Evolutionary conservation across 2,329 filamentous ascomycete genomes (phyloP), one percentile per base, ranked within the genome.

Genomic region (Fusarium euwallaceae): DNA sequence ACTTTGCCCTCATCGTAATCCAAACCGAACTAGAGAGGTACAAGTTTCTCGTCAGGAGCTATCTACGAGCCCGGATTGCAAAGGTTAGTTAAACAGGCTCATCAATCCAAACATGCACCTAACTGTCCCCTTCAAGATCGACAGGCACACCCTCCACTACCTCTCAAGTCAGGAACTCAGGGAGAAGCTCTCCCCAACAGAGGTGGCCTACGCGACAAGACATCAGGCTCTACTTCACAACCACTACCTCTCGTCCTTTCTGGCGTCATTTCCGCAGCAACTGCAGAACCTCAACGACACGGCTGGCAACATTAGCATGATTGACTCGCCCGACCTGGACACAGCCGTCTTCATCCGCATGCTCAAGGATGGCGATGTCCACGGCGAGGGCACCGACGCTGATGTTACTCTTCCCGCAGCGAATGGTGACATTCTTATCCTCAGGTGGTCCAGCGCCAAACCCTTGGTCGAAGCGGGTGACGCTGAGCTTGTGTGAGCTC

Each of bases 1-100:
- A 98, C 82, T 98, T 99, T 82, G 91, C 92, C 71, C 92, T 98
- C 80, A 98, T 98, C 59, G 93, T 99, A 72, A 92, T 98, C 64
- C 97, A 99, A 86, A 98, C 97, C 8, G 97, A 99, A 85, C 90
- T 99, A 64, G 95, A 98, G 82, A 89, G 97, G 55, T 97, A 94
- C 84, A 98, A 98, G 85, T 99, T 95, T 80, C 88, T 99, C 24
- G 90, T 98, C 20, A 89, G 97, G 70, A 93, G 93, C 74, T 93
- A 96, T 75, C 84, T 99, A 66, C 89, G 97, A 63, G 92, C 94
- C 11, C 89, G 97, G n/a, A 92, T 98, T 67, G 91, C 94, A 64
- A 98, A 99, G 89, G 94, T 94, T 85, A 71, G 69, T 78, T 6
- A 4, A 34, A 10, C 2, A n/a, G 9, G 1, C 34, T 24, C 41